A percentile compares a stretch with the other conserved stretches of the same genome.
Conservation (phyloP, 768 basidiomycete species). For the Termitomyces sp. region DNA sequence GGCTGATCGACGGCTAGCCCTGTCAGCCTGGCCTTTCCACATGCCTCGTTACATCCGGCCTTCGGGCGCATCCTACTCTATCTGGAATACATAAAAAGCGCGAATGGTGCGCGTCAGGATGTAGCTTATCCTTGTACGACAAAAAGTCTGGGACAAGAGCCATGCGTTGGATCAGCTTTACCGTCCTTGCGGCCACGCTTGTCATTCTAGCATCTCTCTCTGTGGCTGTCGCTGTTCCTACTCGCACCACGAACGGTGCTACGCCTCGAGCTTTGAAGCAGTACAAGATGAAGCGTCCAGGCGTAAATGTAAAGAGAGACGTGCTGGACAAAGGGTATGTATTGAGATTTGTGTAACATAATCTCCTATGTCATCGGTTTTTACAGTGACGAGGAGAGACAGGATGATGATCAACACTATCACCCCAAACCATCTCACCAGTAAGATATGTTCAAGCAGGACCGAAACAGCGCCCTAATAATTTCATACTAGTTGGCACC, state of each 20-base stretch:
- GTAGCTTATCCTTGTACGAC: background rate
- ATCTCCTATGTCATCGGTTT: background rate
- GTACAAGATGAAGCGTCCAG: slow-evolving; percentile 13
- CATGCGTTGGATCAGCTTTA: slow-evolving; percentile 8
- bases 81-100: slow-evolving; percentile 5
- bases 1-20: slow-evolving; percentile 8
- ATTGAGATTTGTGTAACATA: background rate
- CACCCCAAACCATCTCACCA: slow-evolving; percentile 5
- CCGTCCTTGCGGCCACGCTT: background rate
- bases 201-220: slow-evolving; percentile 2
- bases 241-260: background rate
- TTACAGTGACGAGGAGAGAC: background rate
- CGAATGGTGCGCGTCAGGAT: background rate
- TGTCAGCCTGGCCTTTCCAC: slow-evolving; percentile 4
- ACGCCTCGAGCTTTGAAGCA: slow-evolving; percentile 10
- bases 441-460: background rate
- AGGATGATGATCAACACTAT: background rate
- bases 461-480: background rate
- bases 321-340: background rate
- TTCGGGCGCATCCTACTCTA: background rate
- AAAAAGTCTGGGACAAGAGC: background rate
- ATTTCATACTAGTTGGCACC: background rate
- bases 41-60: slow-evolving; percentile 5
- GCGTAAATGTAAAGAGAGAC: background rate
- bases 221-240: slow-evolving; percentile 1